A percentile compares a stretch with the other conserved stretches of the same genome.
Conservation (phyloP, 2,329 filamentous ascomycete species). For the Epichloe glyceriae region DNA sequence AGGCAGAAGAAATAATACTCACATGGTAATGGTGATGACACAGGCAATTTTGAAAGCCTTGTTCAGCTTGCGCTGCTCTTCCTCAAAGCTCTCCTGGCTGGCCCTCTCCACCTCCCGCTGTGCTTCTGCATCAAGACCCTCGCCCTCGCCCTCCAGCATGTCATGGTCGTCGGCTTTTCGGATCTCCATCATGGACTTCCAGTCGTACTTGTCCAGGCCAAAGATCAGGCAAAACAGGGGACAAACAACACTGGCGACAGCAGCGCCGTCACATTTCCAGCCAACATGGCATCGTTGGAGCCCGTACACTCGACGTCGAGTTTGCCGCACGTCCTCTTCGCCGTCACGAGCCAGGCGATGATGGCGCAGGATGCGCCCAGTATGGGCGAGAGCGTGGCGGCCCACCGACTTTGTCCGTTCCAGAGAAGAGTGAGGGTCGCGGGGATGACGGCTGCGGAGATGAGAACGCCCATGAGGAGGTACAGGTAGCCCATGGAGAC, state of each 20-base stretch:
- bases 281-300: slow-evolving; percentile 74
- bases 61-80: slow-evolving; percentile 36
- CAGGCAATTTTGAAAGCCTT: slow-evolving; percentile 37
- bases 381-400: slow-evolving; percentile 53
- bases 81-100: slow-evolving; percentile 24
- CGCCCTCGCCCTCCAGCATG: slow-evolving; percentile 48
- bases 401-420: slow-evolving; percentile 63
- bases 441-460: slow-evolving; percentile 72
- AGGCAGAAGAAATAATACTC: slow-evolving; percentile 1
- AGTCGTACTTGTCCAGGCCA: slow-evolving; percentile 63
- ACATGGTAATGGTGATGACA: slow-evolving; percentile 20
- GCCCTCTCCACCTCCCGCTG: slow-evolving; percentile 10
- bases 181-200: slow-evolving; percentile 69
- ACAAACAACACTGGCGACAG: slow-evolving; percentile 65
- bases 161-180: slow-evolving; percentile 68
- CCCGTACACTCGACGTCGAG: slow-evolving; percentile 66
- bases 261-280: slow-evolving; percentile 72
- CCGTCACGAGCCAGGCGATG: slow-evolving; percentile 64
- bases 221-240: slow-evolving; percentile 53
- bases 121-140: slow-evolving; percentile 31
- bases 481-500: slow-evolving; percentile 86
- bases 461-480: slow-evolving; percentile 83
- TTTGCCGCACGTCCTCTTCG: slow-evolving; percentile 52
- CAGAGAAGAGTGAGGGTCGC: slow-evolving; percentile 71
- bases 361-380: slow-evolving; percentile 54